A percentile compares a stretch with the other conserved stretches of the same genome.
Evolutionary conservation across 257 asterid species (phyloP).

Genomic region (Eucommia ulmoides): DNA sequence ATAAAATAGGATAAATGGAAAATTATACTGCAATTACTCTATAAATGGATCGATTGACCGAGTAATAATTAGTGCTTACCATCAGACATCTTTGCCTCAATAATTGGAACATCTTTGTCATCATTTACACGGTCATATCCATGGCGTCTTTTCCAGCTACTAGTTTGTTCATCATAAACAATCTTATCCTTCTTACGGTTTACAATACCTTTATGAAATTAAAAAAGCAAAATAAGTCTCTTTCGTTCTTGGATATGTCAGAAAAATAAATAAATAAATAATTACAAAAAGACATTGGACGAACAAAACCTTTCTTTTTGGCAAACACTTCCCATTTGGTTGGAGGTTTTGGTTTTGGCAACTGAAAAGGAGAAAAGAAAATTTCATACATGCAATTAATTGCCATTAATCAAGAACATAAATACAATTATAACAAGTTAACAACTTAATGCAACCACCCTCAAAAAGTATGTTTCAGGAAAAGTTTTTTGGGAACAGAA

Average conservation of each 20-base stretch:
- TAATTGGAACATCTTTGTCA: conserved; percentile 78
- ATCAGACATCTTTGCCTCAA: conserved; percentile 85
- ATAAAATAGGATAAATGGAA: too few relatives aligned
- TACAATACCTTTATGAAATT: conserved; percentile 48
- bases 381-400: conserved; percentile 5
- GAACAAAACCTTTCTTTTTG: conserved; percentile 62
- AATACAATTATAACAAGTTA: too few relatives aligned
- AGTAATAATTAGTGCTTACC: too few relatives aligned
- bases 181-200: conserved; percentile 64
- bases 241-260: too few relatives aligned
- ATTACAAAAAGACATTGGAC: not conserved
- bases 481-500: not conserved
- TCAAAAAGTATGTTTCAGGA: not conserved
- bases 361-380: conserved; percentile 33
- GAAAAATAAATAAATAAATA: not conserved
- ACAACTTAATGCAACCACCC: not conserved
- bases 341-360: conserved; percentile 89
- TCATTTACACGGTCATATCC: conserved; percentile 92
- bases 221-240: not conserved
- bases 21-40: too few relatives aligned
- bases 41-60: too few relatives aligned
- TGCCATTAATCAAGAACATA: not conserved
- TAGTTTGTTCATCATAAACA: conserved; percentile 70
- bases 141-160: conserved; percentile 78
- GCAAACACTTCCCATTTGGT: conserved; percentile 92